These are phyloP conservation scores for Alloascoidea hylecoeti DNA, from an alignment of 805 yeast genomes.

Conservation along the genomic window DNA sequence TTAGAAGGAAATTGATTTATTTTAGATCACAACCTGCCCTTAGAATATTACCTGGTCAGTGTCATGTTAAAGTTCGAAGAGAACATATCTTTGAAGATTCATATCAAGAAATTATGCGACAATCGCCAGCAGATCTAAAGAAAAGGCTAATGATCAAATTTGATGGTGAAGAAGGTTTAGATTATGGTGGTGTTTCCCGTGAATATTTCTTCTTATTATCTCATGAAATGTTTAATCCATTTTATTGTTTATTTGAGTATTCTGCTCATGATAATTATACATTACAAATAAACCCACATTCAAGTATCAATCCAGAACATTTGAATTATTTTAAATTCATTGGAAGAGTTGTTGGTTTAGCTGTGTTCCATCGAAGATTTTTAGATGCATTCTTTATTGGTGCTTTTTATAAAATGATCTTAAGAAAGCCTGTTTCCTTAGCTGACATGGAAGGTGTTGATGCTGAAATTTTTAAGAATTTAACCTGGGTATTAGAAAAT, in stretches of 20 bases:
- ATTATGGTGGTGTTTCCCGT: slow-evolving; percentile 98
- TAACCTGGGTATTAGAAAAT: slow-evolving; percentile 92
- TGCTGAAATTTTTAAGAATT: slow-evolving; percentile 87
- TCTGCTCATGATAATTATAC: slow-evolving; percentile 98
- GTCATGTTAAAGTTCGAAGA: slow-evolving; percentile 95
- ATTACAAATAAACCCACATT: slow-evolving; percentile 92
- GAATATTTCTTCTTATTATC: slow-evolving; percentile 94
- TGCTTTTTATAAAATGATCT: slow-evolving; percentile 95
- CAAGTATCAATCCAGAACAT: slow-evolving; percentile 95
- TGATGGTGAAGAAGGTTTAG: slow-evolving; percentile 98
- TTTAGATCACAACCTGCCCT: slow-evolving; percentile 97
- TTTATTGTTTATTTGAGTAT: slow-evolving; percentile 92
- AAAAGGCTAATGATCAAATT: slow-evolving; percentile 96
- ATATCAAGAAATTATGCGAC: slow-evolving; percentile 97
- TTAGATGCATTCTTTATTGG: slow-evolving; percentile 97
- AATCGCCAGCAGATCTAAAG: slow-evolving; percentile 95
- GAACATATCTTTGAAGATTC: slow-evolving; percentile 95
- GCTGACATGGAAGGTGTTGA: slow-evolving; percentile 99
- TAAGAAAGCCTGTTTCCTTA: slow-evolving; percentile 83
- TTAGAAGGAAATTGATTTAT: slow-evolving; percentile 92
- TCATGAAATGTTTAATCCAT: slow-evolving; percentile 98
- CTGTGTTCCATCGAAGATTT: slow-evolving; percentile 96
- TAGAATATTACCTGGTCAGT: slow-evolving; percentile 95
- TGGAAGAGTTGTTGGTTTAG: slow-evolving; percentile 96
- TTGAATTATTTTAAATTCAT: slow-evolving; percentile 94